Evolutionary conservation across 2,329 filamentous ascomycete species (phyloP).

Genomic region (Monosporascus sp.): DNA sequence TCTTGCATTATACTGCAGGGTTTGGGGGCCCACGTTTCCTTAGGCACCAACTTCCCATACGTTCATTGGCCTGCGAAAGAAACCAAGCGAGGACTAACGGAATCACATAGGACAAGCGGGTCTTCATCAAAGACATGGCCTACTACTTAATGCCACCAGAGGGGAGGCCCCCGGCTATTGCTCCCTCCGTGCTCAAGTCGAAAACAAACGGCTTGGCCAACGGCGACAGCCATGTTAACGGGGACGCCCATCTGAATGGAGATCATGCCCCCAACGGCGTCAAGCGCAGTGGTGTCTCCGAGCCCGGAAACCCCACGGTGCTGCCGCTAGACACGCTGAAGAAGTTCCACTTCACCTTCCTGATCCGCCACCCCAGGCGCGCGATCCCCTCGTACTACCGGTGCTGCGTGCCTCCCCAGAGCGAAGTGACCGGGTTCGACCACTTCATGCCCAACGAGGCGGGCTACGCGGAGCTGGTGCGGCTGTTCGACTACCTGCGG

Average conservation of each 20-base stretch:
- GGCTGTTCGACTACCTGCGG: conserved; percentile 79
- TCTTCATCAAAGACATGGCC: conserved; percentile 98
- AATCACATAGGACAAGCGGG: conserved; percentile 65
- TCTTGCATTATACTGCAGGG: too few species aligned
- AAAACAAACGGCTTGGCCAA: conserved; percentile 12
- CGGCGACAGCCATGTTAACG: conserved; percentile 9
- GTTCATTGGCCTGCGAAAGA: neutral
- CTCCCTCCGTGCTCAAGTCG: conserved; percentile 71
- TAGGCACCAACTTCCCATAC: neutral
- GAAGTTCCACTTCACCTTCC: conserved; percentile 88
- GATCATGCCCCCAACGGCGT: conserved; percentile 23
- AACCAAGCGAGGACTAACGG: conserved; percentile 29
- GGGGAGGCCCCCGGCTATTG: conserved; percentile 61
- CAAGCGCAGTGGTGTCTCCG: conserved; percentile 28
- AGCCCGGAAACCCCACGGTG: conserved; percentile 77
- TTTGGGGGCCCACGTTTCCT: neutral
- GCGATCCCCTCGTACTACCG: conserved; percentile 92
- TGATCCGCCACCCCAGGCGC: conserved; percentile 91
- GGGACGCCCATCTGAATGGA: conserved; percentile 17
- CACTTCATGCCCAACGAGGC: conserved; percentile 84
- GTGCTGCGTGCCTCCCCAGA: conserved; percentile 84
- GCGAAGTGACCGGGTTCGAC: conserved; percentile 75
- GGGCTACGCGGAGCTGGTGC: conserved; percentile 82
- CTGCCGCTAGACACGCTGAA: conserved; percentile 68
- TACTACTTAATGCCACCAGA: conserved; percentile 83